Evolutionary conservation across 2,329 filamentous ascomycete genomes (phyloP).

Genomic region (Trichoderma sp.): DNA sequence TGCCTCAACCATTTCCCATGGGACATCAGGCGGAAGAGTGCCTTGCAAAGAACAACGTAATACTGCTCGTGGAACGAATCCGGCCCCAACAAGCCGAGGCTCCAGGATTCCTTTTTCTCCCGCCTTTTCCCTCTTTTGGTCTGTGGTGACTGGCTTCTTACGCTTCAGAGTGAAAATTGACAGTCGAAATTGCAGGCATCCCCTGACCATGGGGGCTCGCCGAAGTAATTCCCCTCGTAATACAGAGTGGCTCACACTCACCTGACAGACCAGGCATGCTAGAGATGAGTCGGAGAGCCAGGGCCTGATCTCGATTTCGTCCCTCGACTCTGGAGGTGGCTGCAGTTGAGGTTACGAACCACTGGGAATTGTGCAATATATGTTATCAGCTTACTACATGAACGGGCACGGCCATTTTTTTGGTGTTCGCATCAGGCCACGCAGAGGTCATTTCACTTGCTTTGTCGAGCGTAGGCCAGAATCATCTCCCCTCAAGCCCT

Average conservation of each 20-base stretch:
- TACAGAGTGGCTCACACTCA: conserved; percentile 19
- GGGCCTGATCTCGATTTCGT: conserved; percentile 11
- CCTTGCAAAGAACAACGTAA: conserved; percentile 22
- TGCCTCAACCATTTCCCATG: conserved; percentile 26
- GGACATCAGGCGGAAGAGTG: conserved; percentile 3
- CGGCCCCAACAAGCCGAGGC: conserved; percentile 23
- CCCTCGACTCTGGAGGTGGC: background rate
- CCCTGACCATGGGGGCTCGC: background rate
- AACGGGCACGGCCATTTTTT: too few relatives aligned
- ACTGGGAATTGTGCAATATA: background rate
- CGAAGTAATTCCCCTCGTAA: background rate
- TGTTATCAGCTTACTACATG: conserved; percentile 10
- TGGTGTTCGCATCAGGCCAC: background rate
- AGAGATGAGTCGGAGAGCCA: conserved; percentile 19
- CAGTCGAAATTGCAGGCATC: conserved; percentile 2
- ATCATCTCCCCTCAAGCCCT: background rate
- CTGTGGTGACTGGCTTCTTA: conserved; percentile 10
- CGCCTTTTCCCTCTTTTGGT: conserved; percentile 1
- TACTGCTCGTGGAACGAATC: background rate
- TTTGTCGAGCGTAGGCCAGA: background rate
- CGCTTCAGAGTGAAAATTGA: background rate
- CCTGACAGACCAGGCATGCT: conserved; percentile 26
- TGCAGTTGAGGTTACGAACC: background rate
- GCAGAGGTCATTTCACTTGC: background rate
- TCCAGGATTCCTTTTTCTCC: background rate